Evolutionary conservation across 176 grass and related monocot species (phyloP).

Genomic region (Dactylis glomerata): DNA sequence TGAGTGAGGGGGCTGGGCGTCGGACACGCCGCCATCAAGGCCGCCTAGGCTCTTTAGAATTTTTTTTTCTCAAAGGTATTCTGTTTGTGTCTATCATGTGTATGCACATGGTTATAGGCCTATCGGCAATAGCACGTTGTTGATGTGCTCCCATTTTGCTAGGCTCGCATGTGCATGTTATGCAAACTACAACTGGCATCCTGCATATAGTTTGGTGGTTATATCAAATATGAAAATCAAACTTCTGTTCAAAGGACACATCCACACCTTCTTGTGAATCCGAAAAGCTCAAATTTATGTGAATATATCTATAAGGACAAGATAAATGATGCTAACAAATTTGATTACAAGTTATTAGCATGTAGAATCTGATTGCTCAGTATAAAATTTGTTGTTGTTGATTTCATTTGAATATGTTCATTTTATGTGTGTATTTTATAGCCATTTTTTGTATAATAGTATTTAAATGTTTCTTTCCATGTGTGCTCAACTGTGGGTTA

Average conservation of each 20-base stretch:
- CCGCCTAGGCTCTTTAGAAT: too few species aligned
- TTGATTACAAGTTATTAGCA: not conserved
- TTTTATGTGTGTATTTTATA: not conserved
- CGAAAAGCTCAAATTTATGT: not conserved
- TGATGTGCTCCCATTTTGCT: too few species aligned
- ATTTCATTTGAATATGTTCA: not conserved
- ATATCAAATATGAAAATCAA: not conserved
- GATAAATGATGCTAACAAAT: not conserved
- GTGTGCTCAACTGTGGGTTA: not conserved
- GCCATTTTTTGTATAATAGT: not conserved
- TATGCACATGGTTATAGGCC: too few species aligned
- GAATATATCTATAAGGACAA: not conserved
- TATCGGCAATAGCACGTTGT: too few species aligned
- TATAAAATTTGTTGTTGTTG: not conserved
- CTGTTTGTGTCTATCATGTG: too few species aligned
- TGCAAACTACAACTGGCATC: too few species aligned
- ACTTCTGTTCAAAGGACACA: not conserved
- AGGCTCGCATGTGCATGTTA: too few species aligned
- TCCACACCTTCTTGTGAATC: not conserved
- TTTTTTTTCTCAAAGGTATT: too few species aligned
- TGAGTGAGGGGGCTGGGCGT: too few species aligned
- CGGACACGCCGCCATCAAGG: too few species aligned
- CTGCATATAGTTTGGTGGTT: too few species aligned
- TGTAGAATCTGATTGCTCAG: not conserved
- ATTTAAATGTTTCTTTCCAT: not conserved